Evolutionary conservation across 768 basidiomycete genomes (phyloP).

Genomic region (Zangia roseola): DNA sequence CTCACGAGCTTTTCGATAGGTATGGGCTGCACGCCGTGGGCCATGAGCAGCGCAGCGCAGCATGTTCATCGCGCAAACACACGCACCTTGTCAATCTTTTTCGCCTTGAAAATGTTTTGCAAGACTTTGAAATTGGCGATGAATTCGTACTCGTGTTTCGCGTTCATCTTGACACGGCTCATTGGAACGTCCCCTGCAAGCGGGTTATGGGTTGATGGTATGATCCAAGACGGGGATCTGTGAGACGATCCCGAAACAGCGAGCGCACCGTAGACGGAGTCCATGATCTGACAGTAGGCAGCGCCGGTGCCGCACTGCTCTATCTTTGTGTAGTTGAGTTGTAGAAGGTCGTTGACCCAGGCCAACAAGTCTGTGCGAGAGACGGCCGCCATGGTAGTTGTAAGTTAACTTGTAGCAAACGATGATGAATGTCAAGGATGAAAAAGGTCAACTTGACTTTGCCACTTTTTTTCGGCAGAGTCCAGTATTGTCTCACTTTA

Average conservation of each 20-base stretch:
- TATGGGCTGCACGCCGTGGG: constrained; percentile 72
- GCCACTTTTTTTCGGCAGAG: constrained; percentile 8
- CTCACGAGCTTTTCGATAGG: constrained; percentile 92
- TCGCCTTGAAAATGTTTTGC: constrained; percentile 86
- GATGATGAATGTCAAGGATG: constrained; percentile 11
- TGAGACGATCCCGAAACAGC: constrained; percentile 8
- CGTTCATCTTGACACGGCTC: constrained; percentile 91
- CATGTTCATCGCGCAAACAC: constrained; percentile 14
- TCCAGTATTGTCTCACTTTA: no score
- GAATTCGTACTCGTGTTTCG: constrained; percentile 95
- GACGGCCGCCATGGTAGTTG: constrained; percentile 49
- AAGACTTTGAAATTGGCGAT: constrained; percentile 94
- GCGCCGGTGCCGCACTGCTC: constrained; percentile 91
- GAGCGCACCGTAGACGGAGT: constrained; percentile 85
- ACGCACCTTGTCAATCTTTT: constrained; percentile 90
- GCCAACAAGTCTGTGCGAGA: constrained; percentile 84
- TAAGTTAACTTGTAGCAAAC: neutral
- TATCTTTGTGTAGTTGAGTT: constrained; percentile 88
- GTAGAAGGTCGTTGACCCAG: constrained; percentile 94
- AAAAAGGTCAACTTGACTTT: constrained; percentile 2
- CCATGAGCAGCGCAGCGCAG: constrained; percentile 6
- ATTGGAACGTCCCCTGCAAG: constrained; percentile 83
- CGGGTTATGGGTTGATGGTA: constrained; percentile 8
- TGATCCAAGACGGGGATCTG: constrained; percentile 18
- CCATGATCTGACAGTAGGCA: constrained; percentile 93